phyloP scores from a whole-genome alignment of 345 rosid genomes.

The Eutrema heterophyllum region DNA sequence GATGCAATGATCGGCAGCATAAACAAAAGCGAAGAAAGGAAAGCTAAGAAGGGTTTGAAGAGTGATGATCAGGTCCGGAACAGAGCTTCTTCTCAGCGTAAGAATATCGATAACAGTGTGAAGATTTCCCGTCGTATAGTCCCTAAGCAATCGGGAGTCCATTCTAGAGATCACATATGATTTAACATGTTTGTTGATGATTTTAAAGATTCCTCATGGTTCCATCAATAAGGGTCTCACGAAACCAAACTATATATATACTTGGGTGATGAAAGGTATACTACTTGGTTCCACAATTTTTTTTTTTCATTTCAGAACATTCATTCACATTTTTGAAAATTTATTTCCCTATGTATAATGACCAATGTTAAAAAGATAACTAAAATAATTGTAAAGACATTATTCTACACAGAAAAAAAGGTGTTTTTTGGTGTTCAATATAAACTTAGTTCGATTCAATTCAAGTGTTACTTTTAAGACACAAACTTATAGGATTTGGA shows the following conservation, averaged over 20 bases:
- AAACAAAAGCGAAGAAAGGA: slow-evolving; percentile 24
- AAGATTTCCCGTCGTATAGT: not conserved
- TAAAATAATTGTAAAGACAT: too few relatives aligned
- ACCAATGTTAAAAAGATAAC: not conserved
- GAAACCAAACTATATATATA: not conserved
- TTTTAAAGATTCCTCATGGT: not conserved
- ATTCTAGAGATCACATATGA: slow-evolving; percentile 3
- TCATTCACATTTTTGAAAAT: not conserved
- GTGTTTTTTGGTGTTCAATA: too few relatives aligned
- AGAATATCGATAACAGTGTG: slow-evolving; percentile 6
- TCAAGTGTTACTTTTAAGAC: not conserved
- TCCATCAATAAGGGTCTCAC: not conserved
- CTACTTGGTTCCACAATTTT: not conserved
- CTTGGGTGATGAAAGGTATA: not conserved
- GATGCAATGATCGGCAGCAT: slow-evolving; percentile 30
- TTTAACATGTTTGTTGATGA: not conserved
- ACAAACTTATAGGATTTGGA: not conserved
- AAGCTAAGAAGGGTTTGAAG: slow-evolving; percentile 21
- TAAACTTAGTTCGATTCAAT: too few relatives aligned
- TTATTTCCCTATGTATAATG: not conserved
- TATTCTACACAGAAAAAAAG: too few relatives aligned
- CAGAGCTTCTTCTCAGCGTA: slow-evolving; percentile 12
- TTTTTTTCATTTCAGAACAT: not conserved
- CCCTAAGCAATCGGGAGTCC: not conserved
- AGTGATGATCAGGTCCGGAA: not conserved